Evolutionary conservation across 2,329 filamentous ascomycete species (phyloP).

Genomic region (Coccinonectria pachysandricola): DNA sequence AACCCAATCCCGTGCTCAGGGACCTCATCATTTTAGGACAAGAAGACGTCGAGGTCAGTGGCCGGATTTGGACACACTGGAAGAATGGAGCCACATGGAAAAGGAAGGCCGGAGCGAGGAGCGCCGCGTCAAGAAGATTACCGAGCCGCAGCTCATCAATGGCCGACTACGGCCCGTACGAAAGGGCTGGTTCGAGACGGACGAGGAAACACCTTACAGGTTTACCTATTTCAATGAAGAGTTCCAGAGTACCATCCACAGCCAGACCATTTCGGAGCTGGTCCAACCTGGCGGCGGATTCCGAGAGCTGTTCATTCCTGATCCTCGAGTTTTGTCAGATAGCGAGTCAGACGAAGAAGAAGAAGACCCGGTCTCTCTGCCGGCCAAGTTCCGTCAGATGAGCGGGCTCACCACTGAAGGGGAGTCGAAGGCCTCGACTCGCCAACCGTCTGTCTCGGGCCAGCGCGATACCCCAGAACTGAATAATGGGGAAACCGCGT

Average conservation of each 20-base stretch:
- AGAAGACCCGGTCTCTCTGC: conserved; percentile 24
- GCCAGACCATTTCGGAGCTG: conserved; percentile 87
- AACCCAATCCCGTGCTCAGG: conserved; percentile 34
- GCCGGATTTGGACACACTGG: conserved; percentile 75
- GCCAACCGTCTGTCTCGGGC: conserved; percentile 33
- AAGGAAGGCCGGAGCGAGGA: conserved; percentile 75
- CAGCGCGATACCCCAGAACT: conserved; percentile 12
- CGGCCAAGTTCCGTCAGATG: conserved; percentile 13
- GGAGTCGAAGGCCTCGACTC: conserved; percentile 34
- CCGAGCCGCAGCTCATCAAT: conserved; percentile 84
- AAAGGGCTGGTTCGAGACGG: conserved; percentile 72
- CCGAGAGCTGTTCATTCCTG: conserved; percentile 79
- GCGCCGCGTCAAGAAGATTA: conserved; percentile 80
- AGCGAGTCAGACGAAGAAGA: conserved; percentile 60
- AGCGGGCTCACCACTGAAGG: conserved; percentile 22
- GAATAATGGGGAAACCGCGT: conserved; percentile 14
- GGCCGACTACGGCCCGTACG: conserved; percentile 76
- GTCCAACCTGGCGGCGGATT: conserved; percentile 79
- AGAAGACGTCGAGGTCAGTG: conserved; percentile 62
- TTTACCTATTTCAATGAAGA: conserved; percentile 99
- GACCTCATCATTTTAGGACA: conserved; percentile 23
- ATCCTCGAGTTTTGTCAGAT: conserved; percentile 65
- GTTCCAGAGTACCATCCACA: conserved; percentile 90
- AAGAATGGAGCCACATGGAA: conserved; percentile 85
- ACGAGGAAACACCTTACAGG: conserved; percentile 83